These are phyloP conservation scores for Melaleuca alternifolia DNA, from an alignment of 345 rosid genomes.

Conservation along the genomic window DNA sequence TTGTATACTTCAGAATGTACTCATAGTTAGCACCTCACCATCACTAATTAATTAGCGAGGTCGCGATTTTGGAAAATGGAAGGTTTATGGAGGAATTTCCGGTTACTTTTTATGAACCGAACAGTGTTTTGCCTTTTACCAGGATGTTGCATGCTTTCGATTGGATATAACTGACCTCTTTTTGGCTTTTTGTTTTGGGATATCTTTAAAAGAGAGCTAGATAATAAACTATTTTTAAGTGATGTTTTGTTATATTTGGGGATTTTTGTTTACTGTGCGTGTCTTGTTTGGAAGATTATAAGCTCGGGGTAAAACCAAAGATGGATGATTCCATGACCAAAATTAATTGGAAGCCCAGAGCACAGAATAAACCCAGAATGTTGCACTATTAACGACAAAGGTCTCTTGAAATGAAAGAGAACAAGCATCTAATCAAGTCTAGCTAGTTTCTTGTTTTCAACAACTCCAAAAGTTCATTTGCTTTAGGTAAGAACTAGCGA, in stretches of 20 bases:
- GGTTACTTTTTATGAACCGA: not conserved
- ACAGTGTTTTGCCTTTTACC: not conserved
- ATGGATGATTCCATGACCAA: not conserved
- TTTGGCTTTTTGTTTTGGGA: not conserved
- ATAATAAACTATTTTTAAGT: not conserved
- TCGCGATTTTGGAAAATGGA: not conserved
- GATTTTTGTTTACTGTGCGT: not conserved
- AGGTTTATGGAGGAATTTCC: not conserved
- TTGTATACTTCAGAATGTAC: not conserved
- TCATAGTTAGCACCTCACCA: not conserved
- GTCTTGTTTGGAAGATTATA: not conserved
- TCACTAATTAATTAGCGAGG: not conserved
- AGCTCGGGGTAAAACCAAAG: not conserved
- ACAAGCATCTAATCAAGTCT: not conserved
- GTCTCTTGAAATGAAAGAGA: not conserved
- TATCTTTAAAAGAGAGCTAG: not conserved
- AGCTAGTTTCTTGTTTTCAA: not conserved
- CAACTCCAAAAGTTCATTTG: not conserved
- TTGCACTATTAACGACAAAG: not conserved
- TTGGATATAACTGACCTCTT: not conserved
- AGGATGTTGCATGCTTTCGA: not conserved
- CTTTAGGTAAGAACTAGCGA: not conserved
- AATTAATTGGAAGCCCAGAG: not conserved
- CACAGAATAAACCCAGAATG: not conserved
- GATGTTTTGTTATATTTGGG: not conserved